Evolutionary conservation across 345 rosid species (phyloP).

Genomic region (Schrenkiella parvula): DNA sequence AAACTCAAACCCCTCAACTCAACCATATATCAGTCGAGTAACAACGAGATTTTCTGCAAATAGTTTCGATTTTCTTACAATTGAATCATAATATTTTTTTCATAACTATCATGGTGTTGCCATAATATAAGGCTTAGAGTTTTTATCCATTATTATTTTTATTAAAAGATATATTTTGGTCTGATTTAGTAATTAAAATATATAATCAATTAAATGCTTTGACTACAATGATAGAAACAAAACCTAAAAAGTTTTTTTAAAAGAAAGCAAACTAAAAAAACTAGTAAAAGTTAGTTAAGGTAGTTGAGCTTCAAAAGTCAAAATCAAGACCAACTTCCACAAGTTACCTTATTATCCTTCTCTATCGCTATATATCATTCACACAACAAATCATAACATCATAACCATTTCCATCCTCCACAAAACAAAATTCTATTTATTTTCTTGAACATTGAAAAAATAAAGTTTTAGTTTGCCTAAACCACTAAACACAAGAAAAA

Average conservation of each 20-base stretch:
- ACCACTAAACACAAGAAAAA: constrained; percentile 2
- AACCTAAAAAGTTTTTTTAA: background rate
- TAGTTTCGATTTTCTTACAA: too few relatives aligned
- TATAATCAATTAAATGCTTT: background rate
- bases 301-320: constrained; percentile 30
- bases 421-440: background rate
- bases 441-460: background rate
- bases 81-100: background rate
- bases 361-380: background rate
- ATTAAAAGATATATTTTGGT: too few relatives aligned
- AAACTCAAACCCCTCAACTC: background rate
- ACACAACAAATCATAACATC: background rate
- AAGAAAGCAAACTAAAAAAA: background rate
- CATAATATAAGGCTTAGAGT: too few relatives aligned
- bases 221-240: background rate
- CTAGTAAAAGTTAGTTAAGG: constrained; percentile 34
- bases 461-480: background rate
- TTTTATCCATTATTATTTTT: too few relatives aligned
- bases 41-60: too few relatives aligned
- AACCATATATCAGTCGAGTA: background rate
- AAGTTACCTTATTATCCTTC: constrained; percentile 4
- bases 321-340: background rate
- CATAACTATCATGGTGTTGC: too few relatives aligned
- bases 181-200: background rate
- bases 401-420: background rate